Evolutionary conservation across 2,329 filamentous ascomycete genomes (phyloP), one percentile per base, ranked within the genome.

Genomic region (Aspergillus sp.): DNA sequence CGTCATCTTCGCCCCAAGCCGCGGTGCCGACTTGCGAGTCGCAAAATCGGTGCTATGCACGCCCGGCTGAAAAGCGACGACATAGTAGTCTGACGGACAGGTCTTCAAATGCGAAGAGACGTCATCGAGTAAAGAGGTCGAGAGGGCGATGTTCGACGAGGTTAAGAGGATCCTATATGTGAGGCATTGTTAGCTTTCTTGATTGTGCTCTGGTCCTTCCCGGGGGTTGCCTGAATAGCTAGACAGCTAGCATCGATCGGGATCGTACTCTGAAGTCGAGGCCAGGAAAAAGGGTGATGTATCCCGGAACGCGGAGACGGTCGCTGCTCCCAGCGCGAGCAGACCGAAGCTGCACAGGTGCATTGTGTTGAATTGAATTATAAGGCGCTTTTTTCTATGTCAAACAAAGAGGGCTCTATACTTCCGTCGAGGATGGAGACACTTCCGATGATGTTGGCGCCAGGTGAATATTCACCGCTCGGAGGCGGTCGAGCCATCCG

Each of bases 251-350:
- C 36, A 29, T 8, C 10, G 4, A 32, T n/a, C 33, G 19, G 38
- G 41, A 44, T 9, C 83, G 60, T 83, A 95, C 90, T 83, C 74
- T 52, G 85, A 79, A 41, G 85, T 91, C 30, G 91, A 96, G 66
- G 94, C 84, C 55, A 96, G 73, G 64, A 95, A 79, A 68, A 95
- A 93, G 12, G 93, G 91, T 46, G 88, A 90, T 2, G 90, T 88
- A 68, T 95, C 85, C 52, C 80, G 82, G 66, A 95, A 93, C 28
- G 88, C 90, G 51, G 81, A 73, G 40, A 77, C 81, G 27, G 76
- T 74, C 50, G 78, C 75, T 55, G 79, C 74, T 58, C 80, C 67
- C 48, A 78, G 66, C 59, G 73, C 71, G 47, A 78, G 61, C 50
- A 73, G 68, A 57, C 70, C 65, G 42, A 75, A 56, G 49, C 62